Evolutionary conservation across 331 rosid species (phyloP).

Genomic region (Acacia pycnantha): DNA sequence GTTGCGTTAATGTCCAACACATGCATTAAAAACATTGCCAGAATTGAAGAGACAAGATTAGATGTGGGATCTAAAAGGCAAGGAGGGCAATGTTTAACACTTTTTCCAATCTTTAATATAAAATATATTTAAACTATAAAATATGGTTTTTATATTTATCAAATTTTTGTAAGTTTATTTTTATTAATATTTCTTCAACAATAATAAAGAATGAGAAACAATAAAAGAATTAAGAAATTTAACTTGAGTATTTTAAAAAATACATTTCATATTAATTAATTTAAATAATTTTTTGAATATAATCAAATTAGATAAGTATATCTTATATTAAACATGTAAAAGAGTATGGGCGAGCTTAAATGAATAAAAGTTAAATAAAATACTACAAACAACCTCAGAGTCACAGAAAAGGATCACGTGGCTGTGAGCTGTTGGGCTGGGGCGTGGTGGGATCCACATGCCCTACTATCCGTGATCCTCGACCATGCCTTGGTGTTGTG

Average conservation of each 20-base stretch:
- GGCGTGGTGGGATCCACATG: neutral
- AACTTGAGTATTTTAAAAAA: too few relatives aligned
- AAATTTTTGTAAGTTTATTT: too few relatives aligned
- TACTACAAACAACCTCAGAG: neutral
- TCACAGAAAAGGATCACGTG: neutral
- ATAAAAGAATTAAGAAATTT: too few relatives aligned
- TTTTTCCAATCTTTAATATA: too few relatives aligned
- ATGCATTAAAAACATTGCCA: neutral
- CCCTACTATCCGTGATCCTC: neutral
- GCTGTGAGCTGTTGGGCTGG: neutral
- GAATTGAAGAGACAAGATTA: neutral
- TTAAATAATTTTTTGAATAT: too few relatives aligned
- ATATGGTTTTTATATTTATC: too few relatives aligned
- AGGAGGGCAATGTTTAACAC: neutral
- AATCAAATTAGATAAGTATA: too few relatives aligned
- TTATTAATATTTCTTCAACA: too few relatives aligned
- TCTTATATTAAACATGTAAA: too few relatives aligned
- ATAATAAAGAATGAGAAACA: too few relatives aligned
- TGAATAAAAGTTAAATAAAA: neutral
- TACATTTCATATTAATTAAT: too few relatives aligned
- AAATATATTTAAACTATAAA: too few relatives aligned
- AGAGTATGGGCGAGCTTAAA: neutral
- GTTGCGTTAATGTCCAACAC: neutral
- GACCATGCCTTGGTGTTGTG: neutral
- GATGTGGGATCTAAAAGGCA: neutral